These are phyloP conservation scores for Leccinum solheimii DNA, from an alignment of 1,284 basidiomycete genomes.

Conservation along the genomic window DNA sequence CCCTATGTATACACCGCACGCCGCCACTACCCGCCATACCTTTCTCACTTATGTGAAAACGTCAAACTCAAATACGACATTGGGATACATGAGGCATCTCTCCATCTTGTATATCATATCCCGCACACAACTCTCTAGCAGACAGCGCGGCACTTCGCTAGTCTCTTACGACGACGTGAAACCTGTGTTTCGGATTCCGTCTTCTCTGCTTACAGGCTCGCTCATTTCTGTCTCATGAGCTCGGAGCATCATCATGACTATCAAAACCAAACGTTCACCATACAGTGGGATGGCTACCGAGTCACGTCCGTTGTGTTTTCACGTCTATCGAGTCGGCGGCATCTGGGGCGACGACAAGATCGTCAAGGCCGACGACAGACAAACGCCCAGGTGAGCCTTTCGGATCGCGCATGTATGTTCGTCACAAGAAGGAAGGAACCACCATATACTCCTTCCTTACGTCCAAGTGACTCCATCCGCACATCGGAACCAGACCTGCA, in stretches of 20 bases:
- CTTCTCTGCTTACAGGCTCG: background rate
- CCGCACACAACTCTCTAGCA: background rate
- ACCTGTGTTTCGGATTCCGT: constrained; percentile 1
- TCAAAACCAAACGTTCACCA: background rate
- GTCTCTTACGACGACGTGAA: constrained; percentile 10
- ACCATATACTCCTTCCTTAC: background rate
- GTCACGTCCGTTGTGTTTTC: constrained; percentile 19
- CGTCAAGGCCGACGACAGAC: constrained; percentile 28
- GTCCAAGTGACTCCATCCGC: background rate
- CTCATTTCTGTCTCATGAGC: background rate
- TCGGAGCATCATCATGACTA: background rate
- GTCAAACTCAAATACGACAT: background rate
- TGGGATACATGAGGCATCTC: background rate
- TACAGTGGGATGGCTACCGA: background rate
- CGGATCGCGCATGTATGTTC: background rate
- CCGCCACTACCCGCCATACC: background rate
- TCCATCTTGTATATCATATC: background rate
- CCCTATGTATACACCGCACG: background rate
- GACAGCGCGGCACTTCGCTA: background rate
- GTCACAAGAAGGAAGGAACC: background rate
- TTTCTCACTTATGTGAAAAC: background rate
- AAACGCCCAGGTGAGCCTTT: constrained; percentile 26
- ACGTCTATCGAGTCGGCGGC: constrained; percentile 32
- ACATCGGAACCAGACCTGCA: background rate
- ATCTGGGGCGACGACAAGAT: constrained; percentile 34